Evolutionary conservation across 352 stramenopile genomes (phyloP), one percentile per base, ranked within the genome.

Genomic region (Globisporangium barbulae): DNA sequence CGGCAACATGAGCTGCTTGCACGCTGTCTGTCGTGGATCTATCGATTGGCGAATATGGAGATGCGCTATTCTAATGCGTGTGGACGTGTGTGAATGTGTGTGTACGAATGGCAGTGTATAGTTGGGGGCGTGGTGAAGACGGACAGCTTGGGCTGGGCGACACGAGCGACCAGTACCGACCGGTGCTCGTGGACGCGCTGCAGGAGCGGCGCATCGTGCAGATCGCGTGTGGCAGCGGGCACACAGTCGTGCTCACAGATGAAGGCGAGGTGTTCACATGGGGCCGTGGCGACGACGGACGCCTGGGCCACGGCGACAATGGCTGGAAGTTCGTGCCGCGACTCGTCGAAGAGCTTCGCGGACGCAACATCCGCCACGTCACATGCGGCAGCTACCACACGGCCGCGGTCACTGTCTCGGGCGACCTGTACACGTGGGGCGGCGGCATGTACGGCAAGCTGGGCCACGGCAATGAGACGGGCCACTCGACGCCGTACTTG

Each of bases 301-400:
- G 91, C 1, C 61, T 98, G 37, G 91, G 91, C n/a, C 90, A 97
- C 58, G 88, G 89, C 67, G 90, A 98, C 69, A 98, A 98, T 74
- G 94, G 94, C 53, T 98, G 95, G 95, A 98, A 98, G 75, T 98
- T 98, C 68, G 94, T 98, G n/a, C 95, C 95, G 22, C 82, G 95
- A 10, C 79, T 98, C 22, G 93, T 95, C 7, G 90, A 98, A 59
- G 85, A 92, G 65, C 72, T 98, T 4, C 89, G 89, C 39, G 92
- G 91, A 64, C 96, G 97, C 70, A 90, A 93, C 42, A 82, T 93
- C 48, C 91, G 87, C 0, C 89, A 98, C 68, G 93, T 98, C 48
- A 98, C 93, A 25, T 98, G 95, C 74, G 93, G 95, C 22, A 97
- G 95, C 65, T 98, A 98, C 74, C 95, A 98, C 81, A 98, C 94